Evolutionary conservation across 2,329 filamentous ascomycete genomes (phyloP), one percentile per base, ranked within the genome.

Genomic region (Teratosphaeria pseudoeucalypti): DNA sequence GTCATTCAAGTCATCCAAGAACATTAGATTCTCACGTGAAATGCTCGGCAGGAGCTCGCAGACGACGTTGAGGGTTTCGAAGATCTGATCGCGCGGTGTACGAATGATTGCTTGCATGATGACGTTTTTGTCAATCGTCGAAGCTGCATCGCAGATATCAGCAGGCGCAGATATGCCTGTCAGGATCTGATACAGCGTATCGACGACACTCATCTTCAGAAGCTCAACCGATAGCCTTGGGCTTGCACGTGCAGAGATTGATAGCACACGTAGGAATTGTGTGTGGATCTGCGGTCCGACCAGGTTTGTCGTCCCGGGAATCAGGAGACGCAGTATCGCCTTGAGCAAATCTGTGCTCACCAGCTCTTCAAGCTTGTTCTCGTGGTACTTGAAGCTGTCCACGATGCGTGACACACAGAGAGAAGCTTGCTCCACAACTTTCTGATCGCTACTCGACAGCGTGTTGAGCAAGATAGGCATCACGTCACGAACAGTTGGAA

Each of bases 91-190:
- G 59, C 92, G 86, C 6, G 94, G 94, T 49, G 92, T 86, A 71
- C 97, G 94, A 57, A 99, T 96, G 63, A 99, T 81, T 43, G 95
- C 91, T 76, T 99, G 94, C 95, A 99, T 99, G 68, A 99, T 94
- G 54, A 99, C 84, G 58, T 97, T 92, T 70, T 91, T 96, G 74
- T 97, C 92, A 64, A 97, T 87, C 75, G 95, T 96, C 43, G 84
- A 87, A 34, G 86, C 88, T 60, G 90, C 83, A 71, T 92, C 86
- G 39, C 91, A 86, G 1, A 82, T 86, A 37, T 87, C 89, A 63
- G 80, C 83, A 0, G 94, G 94, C 1, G 94, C 92, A 0, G 94
- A 97, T 2, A 99, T 90, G 23, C 94, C 94, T 0, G 94, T 97
- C 56, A 99, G 77, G 52, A 99, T 97, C 74, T 99, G 94, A 71